Evolutionary conservation across 139 green algal species (phyloP), one percentile per base, ranked within the genome.

Genomic region (Auxenochlorella pyrenoidosa): DNA sequence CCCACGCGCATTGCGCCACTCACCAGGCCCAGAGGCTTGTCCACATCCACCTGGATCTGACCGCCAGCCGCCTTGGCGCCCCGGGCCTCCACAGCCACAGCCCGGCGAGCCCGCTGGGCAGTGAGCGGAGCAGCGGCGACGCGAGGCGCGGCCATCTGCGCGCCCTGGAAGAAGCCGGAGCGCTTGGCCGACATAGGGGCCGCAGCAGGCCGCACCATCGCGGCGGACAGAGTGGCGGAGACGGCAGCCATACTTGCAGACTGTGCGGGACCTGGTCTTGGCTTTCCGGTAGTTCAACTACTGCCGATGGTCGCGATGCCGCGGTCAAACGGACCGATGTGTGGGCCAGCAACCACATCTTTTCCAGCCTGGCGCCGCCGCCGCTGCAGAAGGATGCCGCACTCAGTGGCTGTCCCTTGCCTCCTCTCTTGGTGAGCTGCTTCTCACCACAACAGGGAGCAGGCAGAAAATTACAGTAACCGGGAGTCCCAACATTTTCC

Each of bases 11-110:
- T 36, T 73, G 66, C 66, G 32, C n/a, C 71, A 68, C 82, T 28
- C 51, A 90, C 94, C 51, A 99, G 87, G 32, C 96, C 96, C 65
- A 98, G 88, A 0, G 97, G 97, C 93, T 99, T 99, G 76, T 98
- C 96, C 28, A 99, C 87, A 36, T 98, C 95, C 5, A 98, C 93
- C 93, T 97, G 90, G n/a, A 89, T 59, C 75, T 89, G 84, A 34
- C 40, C 26, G 51, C 75, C 75, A n/a, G 85, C 59, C 24, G 75
- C 36, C 71, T 82, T 89, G 85, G 44, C 19, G 38, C 63, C 75
- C 28, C 85, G 85, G 34, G 85, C 85, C 54, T 75, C 72, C 5
- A 89, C 41, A 15, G 41, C 75, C 5, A 75, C 72, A 24, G 84
- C 73, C 47, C 83, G 65, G 40, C 84, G 72, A 30, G 73, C 78